Base-by-base conservation (phyloP, 306 rosid genomes). In the Phaseolus lunatus region DNA sequence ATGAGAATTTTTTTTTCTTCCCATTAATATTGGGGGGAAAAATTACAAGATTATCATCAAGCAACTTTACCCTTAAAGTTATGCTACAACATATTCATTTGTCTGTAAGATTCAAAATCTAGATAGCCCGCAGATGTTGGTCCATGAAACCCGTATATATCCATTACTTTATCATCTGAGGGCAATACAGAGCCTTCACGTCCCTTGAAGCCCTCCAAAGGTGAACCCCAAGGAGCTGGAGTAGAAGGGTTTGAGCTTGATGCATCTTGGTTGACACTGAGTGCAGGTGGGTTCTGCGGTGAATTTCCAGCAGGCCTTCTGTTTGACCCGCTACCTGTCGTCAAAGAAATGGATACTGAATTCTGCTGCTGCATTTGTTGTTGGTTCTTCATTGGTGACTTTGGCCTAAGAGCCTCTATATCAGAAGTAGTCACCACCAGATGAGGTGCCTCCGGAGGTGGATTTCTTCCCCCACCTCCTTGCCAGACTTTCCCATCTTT, bases 381-480 rank as follows among this genome's bases (percentile, higher is more conserved):
- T 85, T 96, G 99, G 89, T 93, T 96, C 88, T 96, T 96, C 98
- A 96, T 92, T 2, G 99, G 99, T 49, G 99, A 96, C 85, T 96
- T 96, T 58, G 99, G 98, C 68, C 99, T 87, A 49, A 96, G 96
- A 57, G 96, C 53, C 85, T 96, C 98, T 26, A 96, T 96, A 3
- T 96, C 99, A 0, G 97, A 96, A 27, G 99, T 96, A 26, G 99
- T 96, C 29, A 91, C 57, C 33, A 96, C 99, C 82, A 96, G 89
- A 90, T 96, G 99, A 73, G 98, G 93, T 65, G 99, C 98, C 83
- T 93, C 99, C 0, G 97, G 94, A 70, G 97, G 99, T 24, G 99
- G 98, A 73, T 96, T 96, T 77, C 99, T 83, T 69, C 99, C 99
- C 47, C 99, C 99, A 44, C 99, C 99, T 63, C 99, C 99, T 70